phyloP scores from a whole-genome alignment of 108 stramenopile species.

The Schizochytrium sp. region DNA sequence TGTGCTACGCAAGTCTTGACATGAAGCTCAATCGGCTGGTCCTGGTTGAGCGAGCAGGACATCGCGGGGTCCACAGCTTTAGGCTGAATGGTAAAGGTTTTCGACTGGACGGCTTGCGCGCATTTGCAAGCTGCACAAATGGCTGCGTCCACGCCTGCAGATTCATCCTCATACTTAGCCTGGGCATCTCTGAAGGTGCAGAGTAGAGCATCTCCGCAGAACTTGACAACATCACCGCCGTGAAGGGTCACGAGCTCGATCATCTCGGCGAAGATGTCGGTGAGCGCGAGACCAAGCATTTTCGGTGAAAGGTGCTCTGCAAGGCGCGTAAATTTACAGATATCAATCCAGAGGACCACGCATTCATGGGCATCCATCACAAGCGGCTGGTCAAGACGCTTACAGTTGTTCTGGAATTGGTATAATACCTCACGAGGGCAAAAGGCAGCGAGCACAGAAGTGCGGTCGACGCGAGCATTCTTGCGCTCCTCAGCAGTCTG shows the following conservation, averaged over 20 bases:
- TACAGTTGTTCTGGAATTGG: slow-evolving; percentile 36
- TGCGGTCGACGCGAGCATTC: slow-evolving; percentile 5
- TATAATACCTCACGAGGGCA: slow-evolving; percentile 56
- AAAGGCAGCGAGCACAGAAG: slow-evolving; percentile 25
- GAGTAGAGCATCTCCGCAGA: slow-evolving; percentile 56
- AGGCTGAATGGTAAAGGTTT: neutral
- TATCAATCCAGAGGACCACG: slow-evolving; percentile 58
- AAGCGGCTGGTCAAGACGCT: slow-evolving; percentile 35
- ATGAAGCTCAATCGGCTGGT: neutral
- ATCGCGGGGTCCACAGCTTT: neutral
- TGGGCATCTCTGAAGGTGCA: slow-evolving; percentile 45
- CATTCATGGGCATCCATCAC: slow-evolving; percentile 57
- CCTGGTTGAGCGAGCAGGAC: neutral
- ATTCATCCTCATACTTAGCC: neutral
- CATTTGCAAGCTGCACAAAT: slow-evolving; percentile 37
- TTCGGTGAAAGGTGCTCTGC: neutral
- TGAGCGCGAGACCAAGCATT: slow-evolving; percentile 37
- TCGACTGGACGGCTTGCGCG: slow-evolving; percentile 39
- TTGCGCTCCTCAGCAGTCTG: neutral
- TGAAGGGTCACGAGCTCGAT: slow-evolving; percentile 17
- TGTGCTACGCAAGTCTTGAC: slow-evolving; percentile 8
- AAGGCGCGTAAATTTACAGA: slow-evolving; percentile 40
- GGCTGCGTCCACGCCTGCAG: slow-evolving; percentile 15
- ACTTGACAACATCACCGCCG: slow-evolving; percentile 45
- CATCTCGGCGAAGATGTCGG: neutral